A percentile compares a stretch with the other conserved stretches of the same genome.
These are phyloP conservation scores for Trichaptum fuscoviolaceum DNA, from an alignment of 768 basidiomycete genomes.

Conservation along the genomic window DNA sequence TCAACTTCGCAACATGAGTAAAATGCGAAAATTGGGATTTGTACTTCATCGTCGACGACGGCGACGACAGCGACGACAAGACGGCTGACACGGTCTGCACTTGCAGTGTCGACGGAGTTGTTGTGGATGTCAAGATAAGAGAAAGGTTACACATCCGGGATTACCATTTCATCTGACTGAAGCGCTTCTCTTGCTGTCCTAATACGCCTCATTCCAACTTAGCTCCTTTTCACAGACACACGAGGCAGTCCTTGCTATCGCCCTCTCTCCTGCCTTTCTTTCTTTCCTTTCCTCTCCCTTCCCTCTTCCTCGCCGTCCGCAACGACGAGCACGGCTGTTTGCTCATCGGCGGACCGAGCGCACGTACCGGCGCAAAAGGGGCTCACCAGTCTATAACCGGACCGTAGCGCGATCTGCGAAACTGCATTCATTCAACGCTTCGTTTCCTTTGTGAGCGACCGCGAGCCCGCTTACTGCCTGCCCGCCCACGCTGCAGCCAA, in stretches of 20 bases:
- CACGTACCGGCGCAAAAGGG: too few relatives aligned
- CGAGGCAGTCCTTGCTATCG: neutral
- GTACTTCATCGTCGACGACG: neutral
- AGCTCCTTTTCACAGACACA: constrained; percentile 1
- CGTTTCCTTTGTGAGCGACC: neutral
- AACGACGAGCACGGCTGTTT: neutral
- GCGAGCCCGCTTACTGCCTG: neutral
- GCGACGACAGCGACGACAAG: neutral
- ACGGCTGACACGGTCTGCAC: too few relatives aligned
- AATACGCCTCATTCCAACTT: neutral
- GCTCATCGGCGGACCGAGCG: neutral
- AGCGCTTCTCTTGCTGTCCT: too few relatives aligned
- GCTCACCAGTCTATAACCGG: too few relatives aligned
- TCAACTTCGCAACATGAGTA: neutral
- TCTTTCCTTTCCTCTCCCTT: neutral
- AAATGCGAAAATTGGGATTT: neutral
- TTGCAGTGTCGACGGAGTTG: neutral
- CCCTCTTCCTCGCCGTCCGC: too few relatives aligned
- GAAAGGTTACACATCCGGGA: neutral
- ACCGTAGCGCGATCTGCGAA: neutral
- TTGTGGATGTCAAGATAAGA: neutral
- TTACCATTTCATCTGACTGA: too few relatives aligned
- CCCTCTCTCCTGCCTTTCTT: neutral
- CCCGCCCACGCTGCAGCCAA: neutral
- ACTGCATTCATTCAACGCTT: neutral